A percentile compares a stretch with the other conserved stretches of the same genome.
Conservation (phyloP, 768 basidiomycete species). For the Rhodotorula babjevae region DNA sequence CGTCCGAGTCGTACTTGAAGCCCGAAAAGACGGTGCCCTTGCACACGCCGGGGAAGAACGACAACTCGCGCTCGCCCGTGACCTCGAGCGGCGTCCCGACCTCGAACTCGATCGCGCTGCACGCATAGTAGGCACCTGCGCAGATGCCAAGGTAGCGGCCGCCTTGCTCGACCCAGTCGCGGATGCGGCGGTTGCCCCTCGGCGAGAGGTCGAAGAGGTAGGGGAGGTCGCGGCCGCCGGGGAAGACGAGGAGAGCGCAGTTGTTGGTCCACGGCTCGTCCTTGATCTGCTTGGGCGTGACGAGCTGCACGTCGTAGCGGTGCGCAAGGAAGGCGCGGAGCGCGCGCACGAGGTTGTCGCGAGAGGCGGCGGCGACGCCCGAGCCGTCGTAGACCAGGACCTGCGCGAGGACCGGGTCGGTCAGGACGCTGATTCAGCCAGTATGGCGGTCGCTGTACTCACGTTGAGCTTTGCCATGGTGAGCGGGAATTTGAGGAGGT, state of each 20-base stretch:
- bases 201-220: conserved; percentile 49
- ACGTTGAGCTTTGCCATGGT: conserved; percentile 31
- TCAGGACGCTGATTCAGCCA: no score
- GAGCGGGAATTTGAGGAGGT: background rate
- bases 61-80: conserved; percentile 49
- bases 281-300: conserved; percentile 58
- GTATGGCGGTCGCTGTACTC: background rate
- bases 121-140: conserved; percentile 58
- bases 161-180: conserved; percentile 61
- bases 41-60: conserved; percentile 51
- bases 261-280: conserved; percentile 69
- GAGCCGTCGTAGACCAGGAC: conserved; percentile 69
- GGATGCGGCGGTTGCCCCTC: conserved; percentile 53
- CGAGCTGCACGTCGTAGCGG: conserved; percentile 70
- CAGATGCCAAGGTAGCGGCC: conserved; percentile 69
- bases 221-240: conserved; percentile 56
- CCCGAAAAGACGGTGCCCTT: conserved; percentile 51
- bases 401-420: background rate
- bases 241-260: conserved; percentile 74
- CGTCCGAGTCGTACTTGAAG: conserved; percentile 51
- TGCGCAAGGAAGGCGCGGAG: conserved; percentile 62
- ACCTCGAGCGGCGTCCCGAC: conserved; percentile 48
- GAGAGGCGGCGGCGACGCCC: conserved; percentile 55
- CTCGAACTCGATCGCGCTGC: conserved; percentile 50
- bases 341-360: conserved; percentile 51